Percentiles rank a stretch among this genome's conserved stretches.
These are phyloP conservation scores for Trichoderma aggressivum DNA, from an alignment of 2,329 filamentous ascomycete genomes.

Conservation along the genomic window DNA sequence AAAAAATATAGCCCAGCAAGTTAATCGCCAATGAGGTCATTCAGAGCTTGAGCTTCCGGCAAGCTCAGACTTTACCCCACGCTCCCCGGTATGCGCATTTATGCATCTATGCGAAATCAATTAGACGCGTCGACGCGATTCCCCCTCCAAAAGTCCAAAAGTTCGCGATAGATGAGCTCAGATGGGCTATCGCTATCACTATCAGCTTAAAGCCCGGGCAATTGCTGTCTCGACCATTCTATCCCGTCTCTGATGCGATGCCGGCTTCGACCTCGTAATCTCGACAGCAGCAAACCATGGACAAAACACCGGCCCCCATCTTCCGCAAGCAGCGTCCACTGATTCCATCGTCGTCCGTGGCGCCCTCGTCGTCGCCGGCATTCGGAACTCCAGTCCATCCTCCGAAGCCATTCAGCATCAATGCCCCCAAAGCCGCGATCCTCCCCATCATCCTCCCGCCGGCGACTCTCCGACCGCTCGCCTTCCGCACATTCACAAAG, in stretches of 20 bases:
- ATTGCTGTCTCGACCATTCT: not conserved
- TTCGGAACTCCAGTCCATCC: conserved; percentile 86
- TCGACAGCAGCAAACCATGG: conserved; percentile 26
- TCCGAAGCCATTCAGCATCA: conserved; percentile 59
- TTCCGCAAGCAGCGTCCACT: conserved; percentile 36
- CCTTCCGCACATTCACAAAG: conserved; percentile 94
- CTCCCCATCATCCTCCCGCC: conserved; percentile 87
- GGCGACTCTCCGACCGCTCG: conserved; percentile 79
- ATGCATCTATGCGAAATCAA: conserved; percentile 34
- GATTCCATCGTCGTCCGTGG: conserved; percentile 50
- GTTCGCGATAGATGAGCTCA: not conserved
- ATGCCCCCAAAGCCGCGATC: conserved; percentile 59
- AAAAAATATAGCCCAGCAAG: not conserved
- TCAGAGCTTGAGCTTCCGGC: conserved; percentile 9
- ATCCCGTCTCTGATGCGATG: not conserved
- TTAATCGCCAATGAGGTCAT: conserved; percentile 32
- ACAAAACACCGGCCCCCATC: conserved; percentile 38
- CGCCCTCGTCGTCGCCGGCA: conserved; percentile 85
- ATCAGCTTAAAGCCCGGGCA: not conserved
- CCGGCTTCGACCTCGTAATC: not conserved
- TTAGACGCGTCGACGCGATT: conserved; percentile 41
- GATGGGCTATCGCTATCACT: not conserved
- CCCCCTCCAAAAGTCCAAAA: conserved; percentile 18
- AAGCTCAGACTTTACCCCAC: conserved; percentile 18
- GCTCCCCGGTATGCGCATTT: conserved; percentile 17